These are phyloP conservation scores for Naganishia vishniacii DNA, from an alignment of 768 basidiomycete genomes.

Conservation along the genomic window DNA sequence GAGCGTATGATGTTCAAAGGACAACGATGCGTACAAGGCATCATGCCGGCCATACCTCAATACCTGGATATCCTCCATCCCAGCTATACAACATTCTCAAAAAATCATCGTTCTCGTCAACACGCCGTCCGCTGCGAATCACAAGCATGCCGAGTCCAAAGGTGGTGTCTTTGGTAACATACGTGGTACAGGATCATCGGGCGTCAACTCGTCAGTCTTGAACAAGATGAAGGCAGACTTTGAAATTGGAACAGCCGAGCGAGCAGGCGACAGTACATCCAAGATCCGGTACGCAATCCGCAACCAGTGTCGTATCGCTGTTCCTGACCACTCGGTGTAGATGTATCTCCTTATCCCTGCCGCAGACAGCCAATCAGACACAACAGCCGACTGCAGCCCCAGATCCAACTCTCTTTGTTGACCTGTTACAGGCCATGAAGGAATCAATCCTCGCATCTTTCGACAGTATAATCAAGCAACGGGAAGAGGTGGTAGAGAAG, in stretches of 20 bases:
- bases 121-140: constrained; percentile 50
- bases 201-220: constrained; percentile 51
- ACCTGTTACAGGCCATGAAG: constrained; percentile 80
- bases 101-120: constrained; percentile 74
- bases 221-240: constrained; percentile 91
- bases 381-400: background rate
- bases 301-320: background rate
- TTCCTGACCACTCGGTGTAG: background rate
- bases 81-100: constrained; percentile 25
- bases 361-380: constrained; percentile 6
- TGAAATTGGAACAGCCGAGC: constrained; percentile 52
- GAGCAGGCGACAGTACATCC: background rate
- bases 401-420: constrained; percentile 48
- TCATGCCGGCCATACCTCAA: constrained; percentile 78
- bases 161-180: constrained; percentile 52
- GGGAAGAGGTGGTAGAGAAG: constrained; percentile 84
- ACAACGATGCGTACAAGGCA: constrained; percentile 69
- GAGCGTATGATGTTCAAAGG: constrained; percentile 47
- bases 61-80: constrained; percentile 68
- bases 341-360: constrained; percentile 12
- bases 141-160: constrained; percentile 8
- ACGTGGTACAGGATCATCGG: background rate
- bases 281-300: constrained; percentile 3
- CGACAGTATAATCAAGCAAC: constrained; percentile 65
- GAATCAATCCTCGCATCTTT: constrained; percentile 81